Evolutionary conservation across 2,329 filamentous ascomycete genomes (phyloP).

Genomic region (Aspergillus sp.): DNA sequence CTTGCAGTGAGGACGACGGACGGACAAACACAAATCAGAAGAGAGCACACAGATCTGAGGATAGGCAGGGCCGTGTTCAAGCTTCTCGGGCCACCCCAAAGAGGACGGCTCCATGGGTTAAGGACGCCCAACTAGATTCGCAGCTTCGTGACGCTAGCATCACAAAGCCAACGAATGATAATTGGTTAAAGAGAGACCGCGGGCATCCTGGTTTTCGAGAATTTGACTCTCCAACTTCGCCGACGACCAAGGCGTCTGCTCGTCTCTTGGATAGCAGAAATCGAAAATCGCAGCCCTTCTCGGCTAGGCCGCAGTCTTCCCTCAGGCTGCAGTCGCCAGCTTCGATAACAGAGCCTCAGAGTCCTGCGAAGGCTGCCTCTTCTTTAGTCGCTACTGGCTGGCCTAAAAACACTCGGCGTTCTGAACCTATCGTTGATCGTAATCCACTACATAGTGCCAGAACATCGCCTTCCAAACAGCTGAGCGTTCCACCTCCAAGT

Average conservation of each 20-base stretch:
- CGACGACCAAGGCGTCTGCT: constrained; percentile 18
- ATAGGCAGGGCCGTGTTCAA: constrained; percentile 1
- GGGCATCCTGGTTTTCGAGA: constrained; percentile 20
- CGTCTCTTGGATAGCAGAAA: constrained; percentile 12
- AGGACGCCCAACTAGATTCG: neutral
- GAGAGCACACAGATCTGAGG: neutral
- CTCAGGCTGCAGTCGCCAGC: no score
- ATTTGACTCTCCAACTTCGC: constrained; percentile 30
- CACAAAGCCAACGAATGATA: constrained; percentile 3
- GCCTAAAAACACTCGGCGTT: neutral
- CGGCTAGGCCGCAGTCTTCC: no score
- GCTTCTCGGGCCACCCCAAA: constrained; percentile 5
- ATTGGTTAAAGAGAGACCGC: constrained; percentile 26
- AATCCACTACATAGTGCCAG: neutral
- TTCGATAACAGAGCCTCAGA: no score
- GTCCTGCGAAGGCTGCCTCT: no score
- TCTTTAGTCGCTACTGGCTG: neutral
- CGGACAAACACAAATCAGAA: neutral
- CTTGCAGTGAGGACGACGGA: neutral
- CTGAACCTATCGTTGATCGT: neutral
- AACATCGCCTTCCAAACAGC: neutral
- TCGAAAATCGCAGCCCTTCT: neutral
- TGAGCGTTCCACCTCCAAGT: neutral
- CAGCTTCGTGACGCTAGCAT: constrained; percentile 1
- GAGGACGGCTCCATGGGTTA: constrained; percentile 1